Evolutionary conservation across 805 yeast species (phyloP), one percentile per base, ranked within the genome.

Genomic region (Tetrapisispora pingtungensis): DNA sequence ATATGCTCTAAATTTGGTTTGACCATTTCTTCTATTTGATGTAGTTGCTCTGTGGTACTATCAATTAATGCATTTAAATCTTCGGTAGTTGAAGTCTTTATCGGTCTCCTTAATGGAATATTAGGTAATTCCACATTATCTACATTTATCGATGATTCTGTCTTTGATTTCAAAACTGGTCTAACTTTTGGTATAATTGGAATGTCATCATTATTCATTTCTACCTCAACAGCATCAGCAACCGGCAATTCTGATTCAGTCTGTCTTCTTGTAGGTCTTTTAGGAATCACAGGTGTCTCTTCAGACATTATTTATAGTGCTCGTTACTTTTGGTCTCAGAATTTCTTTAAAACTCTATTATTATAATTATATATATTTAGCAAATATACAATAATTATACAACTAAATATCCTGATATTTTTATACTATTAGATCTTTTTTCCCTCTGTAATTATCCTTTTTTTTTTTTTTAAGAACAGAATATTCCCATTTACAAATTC

Each of bases 21-120:
- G 3, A 40, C 43, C 27, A 47, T 17, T 13, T 37, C 36, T 34
- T 49, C 42, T 45, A 51, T 49, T 42, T 51, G 50, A 13, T 41
- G 36, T 33, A 51, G 33, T 41, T 51, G 46, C 3, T 46, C 43
- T 37, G 36, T 45, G 7, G 52, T 49, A 38, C 40, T 47, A 26
- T 44, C 46, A 26, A 51, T 43, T 20, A 49, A 27, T 26, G 40
- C 44, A 26, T 51, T 44, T 10, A 51, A 42, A 30, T 41, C 45
- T 28, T 47, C 46, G 7, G 52, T 44, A 3, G 52, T 45, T 6
- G 37, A 45, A 10, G 32, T 33, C 27, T 42, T 46, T 12, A 33
- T 26, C 14, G 51, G 51, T 34, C 49, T 46, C 28, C 17, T 42
- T 2, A 12, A 7, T 19, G 51, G 53, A 10, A 47, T 31, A 10